Percentiles rank a stretch among this genome's conserved stretches.
These are phyloP conservation scores for Pleurotus djamor DNA, from an alignment of 768 basidiomycete genomes.

Conservation along the genomic window DNA sequence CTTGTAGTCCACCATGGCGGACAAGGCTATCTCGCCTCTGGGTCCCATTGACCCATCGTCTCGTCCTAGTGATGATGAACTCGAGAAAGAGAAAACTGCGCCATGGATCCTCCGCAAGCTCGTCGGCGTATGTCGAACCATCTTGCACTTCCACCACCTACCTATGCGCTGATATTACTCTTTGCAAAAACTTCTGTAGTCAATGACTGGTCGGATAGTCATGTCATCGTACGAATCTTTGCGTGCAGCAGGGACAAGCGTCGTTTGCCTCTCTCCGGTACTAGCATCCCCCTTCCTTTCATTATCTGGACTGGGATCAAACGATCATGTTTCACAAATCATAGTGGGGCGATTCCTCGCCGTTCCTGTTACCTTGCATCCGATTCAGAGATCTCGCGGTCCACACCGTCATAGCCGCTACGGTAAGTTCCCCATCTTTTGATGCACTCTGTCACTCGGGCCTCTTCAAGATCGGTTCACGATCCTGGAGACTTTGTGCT, in stretches of 20 bases:
- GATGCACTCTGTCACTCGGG: not conserved
- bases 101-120: constrained; percentile 67
- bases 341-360: constrained; percentile 66
- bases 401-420: constrained; percentile 59
- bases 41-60: constrained; percentile 51
- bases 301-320: not conserved
- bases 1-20: too few species aligned
- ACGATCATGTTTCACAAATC: not conserved
- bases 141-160: not conserved
- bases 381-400: constrained; percentile 62
- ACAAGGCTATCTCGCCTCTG: constrained; percentile 30
- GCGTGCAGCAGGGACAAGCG: constrained; percentile 54
- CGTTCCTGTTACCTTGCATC: constrained; percentile 60
- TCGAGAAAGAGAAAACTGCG: constrained; percentile 53
- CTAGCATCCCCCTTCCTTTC: constrained; percentile 16
- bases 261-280: constrained; percentile 63
- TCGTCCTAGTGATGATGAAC: constrained; percentile 22
- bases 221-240: constrained; percentile 65
- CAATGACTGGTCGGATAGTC: constrained; percentile 60
- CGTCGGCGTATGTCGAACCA: constrained; percentile 47
- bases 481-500: too few species aligned
- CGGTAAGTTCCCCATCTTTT: constrained; percentile 34
- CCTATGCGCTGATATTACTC: not conserved
- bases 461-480: too few species aligned
- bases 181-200: constrained; percentile 26